Base-by-base conservation (phyloP, 306 rosid species). In the Rubus idaeus region DNA sequence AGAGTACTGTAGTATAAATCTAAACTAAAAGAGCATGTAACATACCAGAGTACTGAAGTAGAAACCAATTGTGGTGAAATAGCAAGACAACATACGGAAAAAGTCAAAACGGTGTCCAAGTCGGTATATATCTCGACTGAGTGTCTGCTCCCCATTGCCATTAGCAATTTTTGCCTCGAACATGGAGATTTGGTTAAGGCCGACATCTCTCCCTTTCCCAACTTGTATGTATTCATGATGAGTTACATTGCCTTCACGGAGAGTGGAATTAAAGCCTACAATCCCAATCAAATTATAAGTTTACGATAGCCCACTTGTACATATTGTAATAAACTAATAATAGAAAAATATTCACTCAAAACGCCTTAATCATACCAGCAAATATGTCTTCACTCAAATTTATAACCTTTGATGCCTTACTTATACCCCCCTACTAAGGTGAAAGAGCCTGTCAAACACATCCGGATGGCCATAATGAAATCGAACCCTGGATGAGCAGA, bases 391-490 rank as follows among this genome's bases (percentile, higher is more conserved):
- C 98, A 74, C 98, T 94, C 93, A 94, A 80, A 81, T 94, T 94
- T 83, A 94, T 92, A 88, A 94, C 93, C 85, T 92, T 94, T 51
- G 98, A 94, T 52, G 98, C 98, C 87, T 94, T 94, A 83, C 98
- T 92, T 52, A 94, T 86, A 65, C 98, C 98, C 68, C 98, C 98
- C 98, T 89, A 46, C 96, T 88, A 71, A 94, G 97, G 83, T 94
- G 98, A 75, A 94, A 94, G 77, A 94, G 90, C 86, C 98, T 88
- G 84, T 94, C 98, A 74, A 94, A 94, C 81, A 94, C 92, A 82
- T 94, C 98, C 0, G 98, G 98, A 80, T 95, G 98, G n/a, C 98
- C 98, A 84, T 92, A 95, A 84, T 95, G 98, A 86, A 95, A 95
- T 42, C 98, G 98, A 77, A 95, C 98, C 88, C 98, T 95, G 63